Evolutionary conservation across 371 early-diverging fungal species (phyloP).

Genomic region (Mucor saturninus): DNA sequence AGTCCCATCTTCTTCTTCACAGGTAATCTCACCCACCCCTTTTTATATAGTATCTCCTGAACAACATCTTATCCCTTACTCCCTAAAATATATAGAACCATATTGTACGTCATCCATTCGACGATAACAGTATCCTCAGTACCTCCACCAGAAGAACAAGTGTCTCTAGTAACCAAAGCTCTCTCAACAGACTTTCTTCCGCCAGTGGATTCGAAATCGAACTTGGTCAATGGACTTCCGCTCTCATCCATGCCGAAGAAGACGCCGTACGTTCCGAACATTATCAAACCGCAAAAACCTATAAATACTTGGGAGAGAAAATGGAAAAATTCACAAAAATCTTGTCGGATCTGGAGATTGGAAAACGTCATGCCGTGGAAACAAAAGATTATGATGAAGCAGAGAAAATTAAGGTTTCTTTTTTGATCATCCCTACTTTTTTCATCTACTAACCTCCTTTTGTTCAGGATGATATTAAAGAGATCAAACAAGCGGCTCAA

Average conservation of each 20-base stretch:
- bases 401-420: conserved; percentile 66
- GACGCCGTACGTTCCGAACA: conserved; percentile 55
- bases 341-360: conserved; percentile 57
- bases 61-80: neutral
- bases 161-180: conserved; percentile 47
- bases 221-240: conserved; percentile 46
- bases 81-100: conserved; percentile 27
- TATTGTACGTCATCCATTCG: conserved; percentile 32
- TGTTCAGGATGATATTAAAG: conserved; percentile 31
- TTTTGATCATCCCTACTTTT: no score
- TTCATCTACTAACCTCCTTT: neutral
- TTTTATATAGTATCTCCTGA: neutral
- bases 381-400: conserved; percentile 79
- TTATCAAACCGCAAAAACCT: conserved; percentile 61
- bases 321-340: conserved; percentile 56
- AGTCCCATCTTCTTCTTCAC: conserved; percentile 5
- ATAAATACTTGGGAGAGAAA: conserved; percentile 46
- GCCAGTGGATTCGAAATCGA: conserved; percentile 42
- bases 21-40: neutral
- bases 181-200: conserved; percentile 28
- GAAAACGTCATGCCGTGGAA: conserved; percentile 67
- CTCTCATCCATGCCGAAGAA: conserved; percentile 42
- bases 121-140: conserved; percentile 46
- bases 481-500: conserved; percentile 31
- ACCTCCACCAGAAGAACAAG: conserved; percentile 52